Evolutionary conservation across 306 rosid genomes (phyloP), one percentile per base, ranked within the genome.

Genomic region (Biancaea sappan): DNA sequence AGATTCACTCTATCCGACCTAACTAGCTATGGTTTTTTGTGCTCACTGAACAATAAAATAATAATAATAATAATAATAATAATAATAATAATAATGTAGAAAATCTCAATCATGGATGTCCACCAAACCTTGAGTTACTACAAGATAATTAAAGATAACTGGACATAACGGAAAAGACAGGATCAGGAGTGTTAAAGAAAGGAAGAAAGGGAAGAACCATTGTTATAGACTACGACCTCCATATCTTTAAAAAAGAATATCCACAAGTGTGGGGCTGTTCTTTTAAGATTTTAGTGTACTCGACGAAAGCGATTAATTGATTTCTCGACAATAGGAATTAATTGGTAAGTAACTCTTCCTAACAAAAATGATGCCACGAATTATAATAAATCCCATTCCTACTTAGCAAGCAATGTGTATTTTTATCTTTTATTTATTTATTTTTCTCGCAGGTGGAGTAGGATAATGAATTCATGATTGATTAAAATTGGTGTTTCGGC

Each of bases 11-110:
- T 34, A 64, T 35, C 69, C 57, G 11, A 54, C 69, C 74, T 22
- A 72, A 64, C 69, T 8, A 11, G 11, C 72, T 66, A 22, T 44
- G 74, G 35, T 8, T 32, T 77, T 47, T 43, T 47, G 35, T 72
- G 74, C 74, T 44, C 77, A 65, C 57, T 25, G 43, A 24, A 7
- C 24, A 52, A 63, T 63, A 21, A 52, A 78, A 64, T 71, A 63
- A 35, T 43, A 29, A 21, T 8, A 26, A 52, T 29, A 29, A 58
- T n/a, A n/a, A n/a, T n/a, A n/a, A n/a, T n/a, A n/a, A n/a, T n/a
- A n/a, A 8, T 37, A 40, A 40, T 40, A 24, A 25, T 8, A 12
- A n/a, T n/a, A 15, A 15, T 13, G 40, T 10, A 6, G 21, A 50
- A 26, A 16, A 72, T 79, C 41, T 53, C 78, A 54, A 72, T 54